Evolutionary conservation across 2,329 filamentous ascomycete genomes (phyloP), one percentile per base, ranked within the genome.

Genomic region (Neofusicoccum parvum): DNA sequence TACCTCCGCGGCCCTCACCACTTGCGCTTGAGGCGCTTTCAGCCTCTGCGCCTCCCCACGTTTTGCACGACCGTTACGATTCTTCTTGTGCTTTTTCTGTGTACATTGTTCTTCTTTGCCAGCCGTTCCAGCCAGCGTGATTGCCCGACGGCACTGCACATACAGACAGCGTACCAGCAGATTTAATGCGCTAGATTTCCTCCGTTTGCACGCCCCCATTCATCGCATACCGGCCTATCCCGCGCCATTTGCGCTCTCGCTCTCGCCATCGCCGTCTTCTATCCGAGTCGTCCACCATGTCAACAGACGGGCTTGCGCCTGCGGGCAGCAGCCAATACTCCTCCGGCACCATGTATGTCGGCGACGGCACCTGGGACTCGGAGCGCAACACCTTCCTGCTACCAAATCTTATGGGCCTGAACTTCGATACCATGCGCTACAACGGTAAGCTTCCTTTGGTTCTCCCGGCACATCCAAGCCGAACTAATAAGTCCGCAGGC

Each of bases 341-440:
- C 71, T 92, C 90, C 60, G 83, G 88, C 73, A 91, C 88, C n/a
- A 82, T 94, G 83, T 84, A 82, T 64, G 91, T 94, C 15, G 91
- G 91, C 68, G 92, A 94, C 75, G 92, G 92, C 23, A 94, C 92
- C 39, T 95, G 92, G 91, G 90, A 94, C 72, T 89, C 90, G 65
- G 83, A 85, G 66, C 89, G 89, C 74, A 92, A 94, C 73, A 88
- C 86, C 17, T 95, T 94, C 75, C 80, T 95, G 63, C 80, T 95
- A 60, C 92, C 92, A 41, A 93, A 93, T 73, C 80, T 95, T 51
- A 82, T 89, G 71, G 91, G 90, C 9, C 79, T 92, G 69, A 92
- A 93, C 74, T 92, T 92, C 75, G 90, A 89, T 58, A 94, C 91
- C 5, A 94, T 92, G 88, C 88, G 85, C 75, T 93, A 92, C 79